These are phyloP conservation scores for Aspergillus sp. DNA, from an alignment of 2,329 filamentous ascomycete species.

Conservation along the genomic window DNA sequence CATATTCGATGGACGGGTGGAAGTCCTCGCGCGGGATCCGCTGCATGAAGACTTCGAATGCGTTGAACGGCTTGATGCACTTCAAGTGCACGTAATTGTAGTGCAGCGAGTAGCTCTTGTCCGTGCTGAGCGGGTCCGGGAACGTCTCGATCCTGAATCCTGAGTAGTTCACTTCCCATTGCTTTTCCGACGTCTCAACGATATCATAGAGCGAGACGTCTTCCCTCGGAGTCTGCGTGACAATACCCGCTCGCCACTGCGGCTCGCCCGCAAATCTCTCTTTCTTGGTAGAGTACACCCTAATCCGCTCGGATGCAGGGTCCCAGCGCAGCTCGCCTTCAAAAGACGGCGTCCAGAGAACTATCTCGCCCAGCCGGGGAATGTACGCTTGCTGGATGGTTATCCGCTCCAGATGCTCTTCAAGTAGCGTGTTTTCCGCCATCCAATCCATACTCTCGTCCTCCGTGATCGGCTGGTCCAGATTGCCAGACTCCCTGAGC, in stretches of 20 bases:
- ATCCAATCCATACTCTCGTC: slow-evolving; percentile 48
- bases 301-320: slow-evolving; percentile 14
- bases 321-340: slow-evolving; percentile 32
- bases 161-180: slow-evolving; percentile 38
- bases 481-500: slow-evolving; percentile 30
- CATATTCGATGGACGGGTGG: slow-evolving; percentile 47
- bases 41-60: slow-evolving; percentile 44
- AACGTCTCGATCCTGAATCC: slow-evolving; percentile 51
- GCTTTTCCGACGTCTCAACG: slow-evolving; percentile 28
- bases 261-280: slow-evolving; percentile 30
- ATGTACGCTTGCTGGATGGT: slow-evolving; percentile 40
- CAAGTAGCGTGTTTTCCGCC: slow-evolving; percentile 38
- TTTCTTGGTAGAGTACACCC: slow-evolving; percentile 26
- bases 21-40: slow-evolving; percentile 31
- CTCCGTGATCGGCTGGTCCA: slow-evolving; percentile 43
- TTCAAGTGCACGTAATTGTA: slow-evolving; percentile 48
- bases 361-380: slow-evolving; percentile 48
- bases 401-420: slow-evolving; percentile 33
- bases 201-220: slow-evolving; percentile 39
- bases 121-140: slow-evolving; percentile 40
- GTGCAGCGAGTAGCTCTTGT: slow-evolving; percentile 45
- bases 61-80: slow-evolving; percentile 46
- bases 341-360: slow-evolving; percentile 41
- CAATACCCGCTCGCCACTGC: slow-evolving; percentile 48
- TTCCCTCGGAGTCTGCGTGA: slow-evolving; percentile 44